A percentile compares a stretch with the other conserved stretches of the same genome.
phyloP scores from a whole-genome alignment of 1,139 yeast genomes.

The Pichia sorboxylosa region DNA sequence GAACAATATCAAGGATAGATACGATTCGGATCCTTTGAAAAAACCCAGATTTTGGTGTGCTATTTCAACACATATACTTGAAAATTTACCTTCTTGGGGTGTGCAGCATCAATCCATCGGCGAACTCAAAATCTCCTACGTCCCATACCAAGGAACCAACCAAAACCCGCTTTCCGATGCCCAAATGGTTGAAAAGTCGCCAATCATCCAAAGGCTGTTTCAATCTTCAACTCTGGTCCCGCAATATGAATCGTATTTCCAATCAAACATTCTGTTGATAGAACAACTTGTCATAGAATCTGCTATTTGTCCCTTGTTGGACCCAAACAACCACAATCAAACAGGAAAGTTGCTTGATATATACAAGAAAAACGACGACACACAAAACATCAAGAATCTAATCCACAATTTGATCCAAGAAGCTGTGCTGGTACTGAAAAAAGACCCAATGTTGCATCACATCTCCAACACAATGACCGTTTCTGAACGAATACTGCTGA shows the following conservation, averaged over 20 bases:
- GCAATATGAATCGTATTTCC: slow-evolving; percentile 4
- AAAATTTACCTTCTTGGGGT: slow-evolving; percentile 23
- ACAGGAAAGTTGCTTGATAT: not conserved
- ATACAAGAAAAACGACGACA: not conserved
- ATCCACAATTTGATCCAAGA: slow-evolving; percentile 31
- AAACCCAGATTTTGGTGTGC: slow-evolving; percentile 35
- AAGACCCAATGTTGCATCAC: slow-evolving; percentile 3
- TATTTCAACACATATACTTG: slow-evolving; percentile 37
- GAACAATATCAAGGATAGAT: not conserved
- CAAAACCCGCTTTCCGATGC: slow-evolving; percentile 11
- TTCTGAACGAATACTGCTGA: slow-evolving; percentile 26
- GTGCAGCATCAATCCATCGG: slow-evolving; percentile 38
- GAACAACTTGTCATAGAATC: slow-evolving; percentile 10
- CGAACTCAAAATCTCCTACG: slow-evolving; percentile 11
- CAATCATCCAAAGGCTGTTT: slow-evolving; percentile 23
- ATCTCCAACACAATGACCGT: slow-evolving; percentile 1
- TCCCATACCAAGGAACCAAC: slow-evolving; percentile 6
- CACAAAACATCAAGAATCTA: slow-evolving; percentile 13
- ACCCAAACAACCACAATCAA: not conserved
- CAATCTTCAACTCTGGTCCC: slow-evolving; percentile 16
- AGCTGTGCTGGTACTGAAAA: slow-evolving; percentile 26
- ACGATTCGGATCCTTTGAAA: not conserved
- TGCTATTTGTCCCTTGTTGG: slow-evolving; percentile 4
- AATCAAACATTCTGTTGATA: slow-evolving; percentile 2
- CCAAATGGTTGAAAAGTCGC: slow-evolving; percentile 26